A percentile compares a stretch with the other conserved stretches of the same genome.
phyloP scores from a whole-genome alignment of 306 rosid species.

The Medicago lupulina region DNA sequence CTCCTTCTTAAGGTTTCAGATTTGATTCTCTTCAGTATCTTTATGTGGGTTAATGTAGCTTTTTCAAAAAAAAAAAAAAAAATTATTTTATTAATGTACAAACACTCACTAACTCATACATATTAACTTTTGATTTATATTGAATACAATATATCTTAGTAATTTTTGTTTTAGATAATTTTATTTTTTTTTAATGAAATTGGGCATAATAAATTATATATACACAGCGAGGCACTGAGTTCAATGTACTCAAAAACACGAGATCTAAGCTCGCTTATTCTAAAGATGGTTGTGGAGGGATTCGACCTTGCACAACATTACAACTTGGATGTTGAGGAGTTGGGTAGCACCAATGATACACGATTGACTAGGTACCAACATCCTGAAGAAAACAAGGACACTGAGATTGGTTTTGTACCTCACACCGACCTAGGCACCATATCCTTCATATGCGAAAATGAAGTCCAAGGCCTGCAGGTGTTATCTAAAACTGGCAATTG shows the following conservation, averaged over 20 bases:
- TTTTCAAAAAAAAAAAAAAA: too few species aligned
- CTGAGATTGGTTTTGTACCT: slow-evolving; percentile 36
- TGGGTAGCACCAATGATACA: slow-evolving; percentile 28
- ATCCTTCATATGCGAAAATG: slow-evolving; percentile 53
- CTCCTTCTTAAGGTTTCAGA: too few species aligned
- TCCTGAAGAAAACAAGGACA: slow-evolving; percentile 32
- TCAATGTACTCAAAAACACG: slow-evolving; percentile 44
- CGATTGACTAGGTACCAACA: slow-evolving; percentile 52
- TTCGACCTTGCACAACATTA: slow-evolving; percentile 47
- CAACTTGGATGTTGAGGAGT: slow-evolving; percentile 34
- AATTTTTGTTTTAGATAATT: background rate
- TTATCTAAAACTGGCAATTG: background rate
- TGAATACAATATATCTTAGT: background rate
- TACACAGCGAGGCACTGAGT: slow-evolving; percentile 47
- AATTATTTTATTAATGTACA: background rate
- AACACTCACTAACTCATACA: background rate
- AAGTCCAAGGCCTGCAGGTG: slow-evolving; percentile 57
- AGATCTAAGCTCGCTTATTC: slow-evolving; percentile 33
- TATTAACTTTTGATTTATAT: background rate
- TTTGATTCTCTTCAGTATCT: too few species aligned
- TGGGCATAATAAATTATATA: background rate
- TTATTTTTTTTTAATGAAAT: too few species aligned
- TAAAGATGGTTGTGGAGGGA: slow-evolving; percentile 54
- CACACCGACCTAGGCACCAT: slow-evolving; percentile 55
- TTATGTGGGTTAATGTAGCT: too few species aligned